Percentiles rank a stretch among this genome's conserved stretches.
Evolutionary conservation across 2,329 filamentous ascomycete genomes (phyloP).

Genomic region (Seiridium unicorne): DNA sequence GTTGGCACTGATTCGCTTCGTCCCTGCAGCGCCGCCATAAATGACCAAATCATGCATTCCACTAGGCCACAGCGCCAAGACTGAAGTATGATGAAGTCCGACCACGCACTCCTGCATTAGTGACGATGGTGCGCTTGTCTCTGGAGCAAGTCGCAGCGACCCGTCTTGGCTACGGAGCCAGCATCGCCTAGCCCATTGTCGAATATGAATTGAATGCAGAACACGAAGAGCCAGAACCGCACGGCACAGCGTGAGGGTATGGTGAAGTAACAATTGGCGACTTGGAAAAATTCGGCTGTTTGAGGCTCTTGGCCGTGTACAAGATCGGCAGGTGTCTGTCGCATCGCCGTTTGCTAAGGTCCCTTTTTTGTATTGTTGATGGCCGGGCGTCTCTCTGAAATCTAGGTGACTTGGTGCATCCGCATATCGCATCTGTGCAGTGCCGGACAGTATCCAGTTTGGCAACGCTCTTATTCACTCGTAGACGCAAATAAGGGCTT

Average conservation of each 20-base stretch:
- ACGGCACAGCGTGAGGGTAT: too few relatives aligned
- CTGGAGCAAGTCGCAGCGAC: conserved; percentile 9
- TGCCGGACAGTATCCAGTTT: too few relatives aligned
- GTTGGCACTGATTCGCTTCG: conserved; percentile 3
- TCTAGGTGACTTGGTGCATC: too few relatives aligned
- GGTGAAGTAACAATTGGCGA: conserved; percentile 18
- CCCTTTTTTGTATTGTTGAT: too few relatives aligned
- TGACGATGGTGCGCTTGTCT: not conserved
- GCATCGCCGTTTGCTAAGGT: too few relatives aligned
- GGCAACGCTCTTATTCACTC: too few relatives aligned
- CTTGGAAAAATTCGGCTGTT: conserved; percentile 23
- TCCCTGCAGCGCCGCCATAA: not conserved
- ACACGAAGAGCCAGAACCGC: too few relatives aligned
- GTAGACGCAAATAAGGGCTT: too few relatives aligned
- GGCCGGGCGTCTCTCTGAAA: too few relatives aligned
- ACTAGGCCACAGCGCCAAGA: not conserved
- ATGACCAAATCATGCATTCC: conserved; percentile 1
- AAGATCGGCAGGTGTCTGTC: conserved; percentile 17
- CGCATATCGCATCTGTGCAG: too few relatives aligned
- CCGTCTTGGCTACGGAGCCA: conserved; percentile 19
- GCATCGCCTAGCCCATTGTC: not conserved
- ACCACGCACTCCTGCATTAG: conserved; percentile 20
- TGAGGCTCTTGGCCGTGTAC: conserved; percentile 24
- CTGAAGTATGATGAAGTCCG: not conserved
- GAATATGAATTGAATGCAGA: too few relatives aligned